phyloP scores from a whole-genome alignment of 2,329 filamentous ascomycete species.

The Westerdykella aurantiaca region DNA sequence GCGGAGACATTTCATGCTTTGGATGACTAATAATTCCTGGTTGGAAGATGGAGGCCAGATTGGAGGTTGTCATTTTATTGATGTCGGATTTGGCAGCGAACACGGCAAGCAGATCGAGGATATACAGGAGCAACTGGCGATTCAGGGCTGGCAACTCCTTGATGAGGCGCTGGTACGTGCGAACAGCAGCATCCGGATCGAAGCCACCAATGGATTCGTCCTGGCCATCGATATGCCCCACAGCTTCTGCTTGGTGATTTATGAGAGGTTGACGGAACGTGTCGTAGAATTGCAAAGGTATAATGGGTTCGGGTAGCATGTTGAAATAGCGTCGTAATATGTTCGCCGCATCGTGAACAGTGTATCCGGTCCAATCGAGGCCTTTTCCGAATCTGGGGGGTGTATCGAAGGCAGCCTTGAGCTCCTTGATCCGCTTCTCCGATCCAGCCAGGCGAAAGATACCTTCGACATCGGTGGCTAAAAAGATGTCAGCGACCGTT shows the following conservation, averaged over 20 bases:
- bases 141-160: conserved; percentile 90
- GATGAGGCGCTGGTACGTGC: conserved; percentile 80
- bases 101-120: conserved; percentile 89
- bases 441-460: conserved; percentile 96
- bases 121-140: conserved; percentile 88
- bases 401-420: conserved; percentile 86
- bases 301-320: conserved; percentile 91
- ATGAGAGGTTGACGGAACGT: conserved; percentile 80
- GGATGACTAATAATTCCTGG: conserved; percentile 94
- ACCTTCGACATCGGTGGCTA: conserved; percentile 89
- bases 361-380: conserved; percentile 94
- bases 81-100: conserved; percentile 95
- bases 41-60: conserved; percentile 94
- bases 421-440: conserved; percentile 95
- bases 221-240: conserved; percentile 58
- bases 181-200: conserved; percentile 69
- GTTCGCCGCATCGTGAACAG: conserved; percentile 96
- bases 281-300: conserved; percentile 89
- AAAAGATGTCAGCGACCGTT: conserved; percentile 15
- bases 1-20: conserved; percentile 87
- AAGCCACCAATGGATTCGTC: conserved; percentile 69
- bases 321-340: conserved; percentile 93
- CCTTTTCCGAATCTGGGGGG: conserved; percentile 88
- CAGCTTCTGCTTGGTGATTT: conserved; percentile 61
- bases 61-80: conserved; percentile 94